A percentile compares a stretch with the other conserved stretches of the same genome.
Conservation (phyloP, 2,329 filamentous ascomycete species). For the Thelonectria blattea region DNA sequence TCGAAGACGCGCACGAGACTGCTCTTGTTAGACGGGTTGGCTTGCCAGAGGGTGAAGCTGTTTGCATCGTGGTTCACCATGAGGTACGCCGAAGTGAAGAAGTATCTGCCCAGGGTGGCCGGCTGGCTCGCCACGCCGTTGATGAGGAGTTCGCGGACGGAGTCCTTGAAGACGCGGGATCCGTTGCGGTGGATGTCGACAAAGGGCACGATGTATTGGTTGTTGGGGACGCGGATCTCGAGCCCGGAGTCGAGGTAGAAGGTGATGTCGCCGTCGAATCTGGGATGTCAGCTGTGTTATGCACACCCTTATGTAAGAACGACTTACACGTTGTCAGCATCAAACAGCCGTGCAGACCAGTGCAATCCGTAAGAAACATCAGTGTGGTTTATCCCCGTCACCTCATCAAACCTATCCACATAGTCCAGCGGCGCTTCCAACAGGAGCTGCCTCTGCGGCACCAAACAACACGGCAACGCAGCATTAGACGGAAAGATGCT, state of each 20-base stretch:
- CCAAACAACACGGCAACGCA: constrained; percentile 37
- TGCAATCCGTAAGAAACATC: constrained; percentile 23
- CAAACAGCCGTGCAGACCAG: constrained; percentile 24
- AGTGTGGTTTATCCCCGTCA: constrained; percentile 18
- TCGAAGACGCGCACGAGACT: constrained; percentile 22
- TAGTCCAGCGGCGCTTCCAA: constrained; percentile 35
- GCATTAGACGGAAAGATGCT: constrained; percentile 37
- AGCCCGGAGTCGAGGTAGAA: constrained; percentile 39
- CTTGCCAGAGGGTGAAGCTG: constrained; percentile 45
- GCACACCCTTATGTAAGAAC: too few species aligned
- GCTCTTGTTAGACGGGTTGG: constrained; percentile 34
- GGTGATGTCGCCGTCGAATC: constrained; percentile 40
- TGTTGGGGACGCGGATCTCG: constrained; percentile 38
- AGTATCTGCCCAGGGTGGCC: constrained; percentile 41
- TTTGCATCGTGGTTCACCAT: constrained; percentile 44
- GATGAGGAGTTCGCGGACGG: constrained; percentile 36
- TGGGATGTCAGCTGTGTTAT: not conserved
- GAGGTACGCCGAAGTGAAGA: constrained; percentile 44
- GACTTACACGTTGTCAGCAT: constrained; percentile 23
- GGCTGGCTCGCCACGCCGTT: constrained; percentile 27
- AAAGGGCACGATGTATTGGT: constrained; percentile 39
- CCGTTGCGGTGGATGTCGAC: constrained; percentile 39
- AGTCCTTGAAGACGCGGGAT: constrained; percentile 25
- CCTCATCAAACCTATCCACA: constrained; percentile 29
- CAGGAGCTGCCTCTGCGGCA: constrained; percentile 40